Evolutionary conservation across 2,329 filamentous ascomycete species (phyloP).

Genomic region (Clarireedia homoeocarpa): DNA sequence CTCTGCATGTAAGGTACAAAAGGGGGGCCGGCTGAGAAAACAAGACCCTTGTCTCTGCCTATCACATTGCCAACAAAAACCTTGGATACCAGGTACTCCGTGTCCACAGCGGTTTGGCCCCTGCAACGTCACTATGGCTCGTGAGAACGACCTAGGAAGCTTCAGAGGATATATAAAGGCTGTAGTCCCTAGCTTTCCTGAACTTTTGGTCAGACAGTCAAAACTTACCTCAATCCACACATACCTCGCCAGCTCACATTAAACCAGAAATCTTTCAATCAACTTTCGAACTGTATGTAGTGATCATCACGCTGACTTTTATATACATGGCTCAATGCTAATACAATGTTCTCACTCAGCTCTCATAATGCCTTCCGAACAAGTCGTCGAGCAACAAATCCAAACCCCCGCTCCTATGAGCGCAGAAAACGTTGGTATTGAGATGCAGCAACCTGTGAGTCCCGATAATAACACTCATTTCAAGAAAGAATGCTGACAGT

Average conservation of each 20-base stretch:
- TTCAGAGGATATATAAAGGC: too few relatives aligned
- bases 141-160: too few relatives aligned
- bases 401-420: conserved; percentile 25
- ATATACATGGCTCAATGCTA: neutral
- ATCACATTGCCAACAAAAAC: neutral
- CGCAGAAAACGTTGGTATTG: conserved; percentile 15
- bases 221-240: too few relatives aligned
- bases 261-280: neutral
- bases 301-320: neutral
- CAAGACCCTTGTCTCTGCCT: neutral
- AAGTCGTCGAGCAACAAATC: conserved; percentile 22
- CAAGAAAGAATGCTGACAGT: neutral
- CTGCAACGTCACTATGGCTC: too few relatives aligned
- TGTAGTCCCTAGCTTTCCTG: too few relatives aligned
- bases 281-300: neutral
- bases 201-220: too few relatives aligned
- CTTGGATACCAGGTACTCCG: neutral
- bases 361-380: conserved; percentile 23
- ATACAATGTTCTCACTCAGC: neutral
- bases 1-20: neutral
- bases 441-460: conserved; percentile 24
- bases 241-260: too few relatives aligned
- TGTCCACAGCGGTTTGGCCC: too few relatives aligned
- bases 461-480: neutral
- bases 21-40: neutral